Percentiles rank a stretch among this genome's conserved stretches.
phyloP scores from a whole-genome alignment of 1,284 basidiomycete genomes.

The Ustilago hordei region DNA sequence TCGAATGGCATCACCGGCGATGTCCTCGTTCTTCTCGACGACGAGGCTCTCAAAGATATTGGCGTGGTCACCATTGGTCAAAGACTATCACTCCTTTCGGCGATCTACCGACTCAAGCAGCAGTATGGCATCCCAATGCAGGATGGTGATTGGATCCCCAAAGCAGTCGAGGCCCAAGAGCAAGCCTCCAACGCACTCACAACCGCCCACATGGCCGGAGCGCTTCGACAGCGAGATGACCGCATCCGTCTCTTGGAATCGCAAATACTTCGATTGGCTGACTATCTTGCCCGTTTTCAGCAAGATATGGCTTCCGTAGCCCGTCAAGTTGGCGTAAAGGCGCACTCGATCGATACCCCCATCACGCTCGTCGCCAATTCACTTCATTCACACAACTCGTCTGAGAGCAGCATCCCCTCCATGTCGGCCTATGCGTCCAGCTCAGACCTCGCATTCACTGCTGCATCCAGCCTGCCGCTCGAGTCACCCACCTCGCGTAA shows the following conservation, averaged over 20 bases:
- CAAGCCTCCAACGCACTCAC: constrained; percentile 21
- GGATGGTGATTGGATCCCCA: constrained; percentile 64
- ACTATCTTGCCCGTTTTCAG: constrained; percentile 59
- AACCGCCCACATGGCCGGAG: constrained; percentile 32
- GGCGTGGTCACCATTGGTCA: constrained; percentile 66
- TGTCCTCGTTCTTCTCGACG: constrained; percentile 65
- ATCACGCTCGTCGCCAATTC: constrained; percentile 50
- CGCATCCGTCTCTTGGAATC: constrained; percentile 64
- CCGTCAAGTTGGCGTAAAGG: constrained; percentile 49
- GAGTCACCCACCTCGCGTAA: constrained; percentile 48
- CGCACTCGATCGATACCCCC: constrained; percentile 43
- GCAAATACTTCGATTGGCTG: constrained; percentile 58
- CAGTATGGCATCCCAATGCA: constrained; percentile 63
- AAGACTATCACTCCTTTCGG: constrained; percentile 59
- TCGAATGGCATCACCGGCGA: constrained; percentile 66
- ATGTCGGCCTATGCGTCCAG: constrained; percentile 34
- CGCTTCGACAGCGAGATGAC: constrained; percentile 59
- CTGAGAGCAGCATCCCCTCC: constrained; percentile 29
- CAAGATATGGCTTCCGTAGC: constrained; percentile 58
- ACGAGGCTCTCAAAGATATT: constrained; percentile 64
- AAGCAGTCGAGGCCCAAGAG: constrained; percentile 41
- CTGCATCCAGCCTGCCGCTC: constrained; percentile 31
- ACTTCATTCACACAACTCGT: constrained; percentile 32
- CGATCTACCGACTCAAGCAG: constrained; percentile 63
- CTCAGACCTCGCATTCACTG: constrained; percentile 33